Evolutionary conservation across 169 alveolate species (phyloP).

Genomic region (Besnoitia besnoiti): DNA sequence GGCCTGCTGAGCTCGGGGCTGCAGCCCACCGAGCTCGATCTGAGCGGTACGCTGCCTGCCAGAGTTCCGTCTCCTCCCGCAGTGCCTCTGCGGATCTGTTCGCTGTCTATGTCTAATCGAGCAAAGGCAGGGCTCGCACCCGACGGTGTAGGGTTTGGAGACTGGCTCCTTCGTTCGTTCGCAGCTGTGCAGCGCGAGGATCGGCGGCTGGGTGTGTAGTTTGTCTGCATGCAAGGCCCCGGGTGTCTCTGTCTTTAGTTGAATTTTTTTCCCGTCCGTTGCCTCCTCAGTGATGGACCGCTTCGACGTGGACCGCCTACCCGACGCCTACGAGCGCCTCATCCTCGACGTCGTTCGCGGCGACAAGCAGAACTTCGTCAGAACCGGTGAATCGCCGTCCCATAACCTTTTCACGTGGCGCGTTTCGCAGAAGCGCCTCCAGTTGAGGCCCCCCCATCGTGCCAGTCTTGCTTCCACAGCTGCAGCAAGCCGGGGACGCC

Average conservation of each 20-base stretch:
- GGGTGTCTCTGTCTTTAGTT: no score
- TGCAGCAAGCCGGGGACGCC: not conserved
- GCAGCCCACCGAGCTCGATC: slow-evolving; percentile 75
- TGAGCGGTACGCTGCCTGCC: slow-evolving; percentile 56
- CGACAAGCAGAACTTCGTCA: slow-evolving; percentile 73
- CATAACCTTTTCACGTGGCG: no score
- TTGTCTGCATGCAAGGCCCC: no score
- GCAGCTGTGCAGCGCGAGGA: no score
- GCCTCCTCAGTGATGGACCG: not conserved
- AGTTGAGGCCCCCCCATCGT: no score
- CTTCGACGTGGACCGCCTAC: slow-evolving; percentile 63
- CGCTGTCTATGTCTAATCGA: no score
- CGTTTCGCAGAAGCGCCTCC: no score
- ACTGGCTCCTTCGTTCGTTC: not conserved
- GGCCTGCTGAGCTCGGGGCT: slow-evolving; percentile 72
- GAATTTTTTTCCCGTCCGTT: not conserved
- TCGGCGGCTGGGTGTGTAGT: no score
- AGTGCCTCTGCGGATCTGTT: not conserved
- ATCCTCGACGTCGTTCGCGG: slow-evolving; percentile 74
- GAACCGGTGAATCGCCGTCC: slow-evolving; percentile 65
- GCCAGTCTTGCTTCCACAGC: no score
- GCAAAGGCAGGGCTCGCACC: no score
- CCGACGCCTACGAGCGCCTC: slow-evolving; percentile 81
- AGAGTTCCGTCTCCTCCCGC: not conserved
- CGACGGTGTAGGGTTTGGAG: no score